These are phyloP conservation scores for Kurtzmaniella natalensis DNA, from an alignment of 1,139 yeast genomes.

Conservation along the genomic window DNA sequence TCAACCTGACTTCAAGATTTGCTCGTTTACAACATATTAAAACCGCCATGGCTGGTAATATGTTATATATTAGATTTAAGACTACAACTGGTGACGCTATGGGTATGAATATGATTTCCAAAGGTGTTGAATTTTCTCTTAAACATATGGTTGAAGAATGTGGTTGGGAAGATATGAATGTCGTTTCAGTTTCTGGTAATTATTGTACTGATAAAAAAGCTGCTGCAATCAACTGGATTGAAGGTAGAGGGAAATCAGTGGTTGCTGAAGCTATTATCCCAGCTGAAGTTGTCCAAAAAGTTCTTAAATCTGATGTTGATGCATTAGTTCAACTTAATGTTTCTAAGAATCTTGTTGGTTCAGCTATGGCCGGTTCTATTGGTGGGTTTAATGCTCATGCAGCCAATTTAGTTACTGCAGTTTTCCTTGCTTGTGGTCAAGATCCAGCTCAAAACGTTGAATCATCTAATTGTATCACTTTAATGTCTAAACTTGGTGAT, in stretches of 20 bases:
- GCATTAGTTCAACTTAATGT: conserved; percentile 88
- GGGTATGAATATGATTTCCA: conserved; percentile 99
- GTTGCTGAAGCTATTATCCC: conserved; percentile 98
- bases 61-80: conserved; percentile 83
- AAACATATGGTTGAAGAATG: conserved; percentile 81
- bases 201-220: conserved; percentile 97
- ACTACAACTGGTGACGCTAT: conserved; percentile 99
- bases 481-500: conserved; percentile 81
- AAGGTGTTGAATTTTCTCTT: conserved; percentile 89
- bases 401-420: conserved; percentile 91
- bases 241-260: conserved; percentile 97
- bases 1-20: conserved; percentile 94
- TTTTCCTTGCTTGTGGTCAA: conserved; percentile 93
- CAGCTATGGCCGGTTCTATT: conserved; percentile 97
- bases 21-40: conserved; percentile 89
- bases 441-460: conserved; percentile 99
- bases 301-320: conserved; percentile 86
- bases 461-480: conserved; percentile 93
- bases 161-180: conserved; percentile 92
- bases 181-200: conserved; percentile 92
- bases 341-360: conserved; percentile 86
- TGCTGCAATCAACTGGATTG: conserved; percentile 98
- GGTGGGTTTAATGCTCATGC: conserved; percentile 99
- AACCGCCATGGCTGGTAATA: conserved; percentile 94
- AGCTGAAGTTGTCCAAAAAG: conserved; percentile 69